Base-by-base conservation (phyloP, 2,329 filamentous ascomycete species). In the Penicillium janthinellum region DNA sequence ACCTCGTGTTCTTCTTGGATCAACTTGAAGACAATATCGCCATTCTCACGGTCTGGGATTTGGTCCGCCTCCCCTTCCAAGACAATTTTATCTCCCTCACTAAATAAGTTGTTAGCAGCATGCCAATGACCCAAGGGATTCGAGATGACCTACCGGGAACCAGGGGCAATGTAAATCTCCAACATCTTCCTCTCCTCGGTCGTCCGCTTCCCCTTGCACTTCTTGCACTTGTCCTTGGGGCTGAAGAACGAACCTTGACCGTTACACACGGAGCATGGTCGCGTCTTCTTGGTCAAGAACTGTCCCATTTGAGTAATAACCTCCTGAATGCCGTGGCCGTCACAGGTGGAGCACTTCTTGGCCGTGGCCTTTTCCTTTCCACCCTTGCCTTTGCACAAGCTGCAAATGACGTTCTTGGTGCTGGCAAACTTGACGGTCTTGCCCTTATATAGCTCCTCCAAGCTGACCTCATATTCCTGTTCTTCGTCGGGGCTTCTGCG, bases 161-260 rank as follows among this genome's bases (percentile, higher is more conserved):
- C 94, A 54, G 90, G 87, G 10, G 94, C 92, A 61, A 99, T 96
- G 80, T 98, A 98, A 54, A 99, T 89, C 79, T 99, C 95, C 61
- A 99, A 83, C 3, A 94, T 90, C 81, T 98, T 99, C 78, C 91
- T 95, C 78, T 95, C 90, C 70, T 92, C 89, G 47, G 88, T 87
- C 14, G 91, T 92, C 63, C 91, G 86, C 77, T 90, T 91, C 71
- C 95, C 95, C 80, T 98, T 98, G 86, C 95, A 99, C 82, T 95
- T 97, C 84, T 96, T 96, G 83, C 95, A 99, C 74, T 92, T 91
- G 73, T 99, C 95, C 82, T 98, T 98, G 73, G 96, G 92, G 77
- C 94, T 94, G 81, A 88, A 96, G 72, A 93, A 88, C 72, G 88
- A 88, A 5, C 95, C 95, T n/a, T 88, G 85, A 37, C 93, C 94